Base-by-base conservation (phyloP, 345 rosid species). In the Draba incana region DNA sequence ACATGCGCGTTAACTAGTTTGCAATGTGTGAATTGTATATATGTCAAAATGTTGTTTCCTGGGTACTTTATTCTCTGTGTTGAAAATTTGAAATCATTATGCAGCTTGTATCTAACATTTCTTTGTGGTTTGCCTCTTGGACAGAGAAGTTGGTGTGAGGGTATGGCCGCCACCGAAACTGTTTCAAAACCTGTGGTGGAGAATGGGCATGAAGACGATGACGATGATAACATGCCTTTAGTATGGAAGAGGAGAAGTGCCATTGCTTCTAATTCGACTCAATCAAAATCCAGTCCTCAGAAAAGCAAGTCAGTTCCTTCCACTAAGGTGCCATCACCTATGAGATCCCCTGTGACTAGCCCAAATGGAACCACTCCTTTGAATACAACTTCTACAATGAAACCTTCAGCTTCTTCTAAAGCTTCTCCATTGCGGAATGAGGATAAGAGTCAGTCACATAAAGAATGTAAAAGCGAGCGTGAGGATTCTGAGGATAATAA, bases 401-500 rank as follows among this genome's bases (percentile, higher is more conserved):
- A 68, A 44, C 53, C 78, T 10, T 28, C 69, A 16, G 15, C 39
- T 76, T 76, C 44, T 24, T 58, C 64, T 73, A 71, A 76, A 68
- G 81, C 73, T 48, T 69, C 78, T 37, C 62, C 62, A 5, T 58
- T 72, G 25, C 80, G 62, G 65, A 83, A 54, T 25, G 82, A 75
- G n/a, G n/a, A n/a, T n/a, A n/a, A n/a, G n/a, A n/a, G n/a, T 13
- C 61, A 61, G 62, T 67, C 77, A 27, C 77, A 64, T 50, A 81
- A 83, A 66, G 64, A 68, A 68, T 45, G 63, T 60, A 80, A 70
- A 56, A 68, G 24, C 14, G 88, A 81, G 30, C 56, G 72, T n/a
- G 88, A 83, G 12, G 94, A 84, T 72, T 82, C 89, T 43, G 98
- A 89, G 52, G 99, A 92, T 78, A 64, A 80, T 55, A 77, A 63